Percentiles rank a stretch among this genome's conserved stretches.
phyloP scores from a whole-genome alignment of 768 basidiomycete species.

The Boletus pseudopeckii region DNA sequence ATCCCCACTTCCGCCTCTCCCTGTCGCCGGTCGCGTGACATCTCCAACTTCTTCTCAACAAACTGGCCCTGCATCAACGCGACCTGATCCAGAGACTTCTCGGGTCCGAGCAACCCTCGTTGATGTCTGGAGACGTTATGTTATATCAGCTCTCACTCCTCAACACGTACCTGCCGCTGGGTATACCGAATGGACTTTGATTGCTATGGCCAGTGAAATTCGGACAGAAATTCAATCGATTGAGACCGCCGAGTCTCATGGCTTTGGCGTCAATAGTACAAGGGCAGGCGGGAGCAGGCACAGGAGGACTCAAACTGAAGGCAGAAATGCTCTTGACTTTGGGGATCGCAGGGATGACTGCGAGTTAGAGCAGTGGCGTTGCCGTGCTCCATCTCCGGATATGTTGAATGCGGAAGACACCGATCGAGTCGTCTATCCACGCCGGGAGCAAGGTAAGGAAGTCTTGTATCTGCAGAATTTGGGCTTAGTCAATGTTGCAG shows the following conservation, averaged over 20 bases:
- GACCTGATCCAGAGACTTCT: constrained; percentile 38
- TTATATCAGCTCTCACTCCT: constrained; percentile 48
- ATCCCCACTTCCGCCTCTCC: constrained; percentile 30
- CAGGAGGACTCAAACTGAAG: constrained; percentile 44
- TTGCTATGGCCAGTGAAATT: constrained; percentile 20
- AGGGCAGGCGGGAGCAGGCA: constrained; percentile 38
- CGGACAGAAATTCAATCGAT: constrained; percentile 18
- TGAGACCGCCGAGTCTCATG: constrained; percentile 2
- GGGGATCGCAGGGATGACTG: constrained; percentile 17
- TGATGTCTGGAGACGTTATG: constrained; percentile 61
- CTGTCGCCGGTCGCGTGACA: constrained; percentile 26
- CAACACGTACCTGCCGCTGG: constrained; percentile 34
- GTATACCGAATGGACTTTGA: constrained; percentile 32
- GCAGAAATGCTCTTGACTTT: constrained; percentile 39
- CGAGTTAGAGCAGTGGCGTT: constrained; percentile 20
- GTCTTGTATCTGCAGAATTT: background rate
- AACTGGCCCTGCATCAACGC: constrained; percentile 5
- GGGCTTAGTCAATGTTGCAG: constrained; percentile 16
- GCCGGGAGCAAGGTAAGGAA: constrained; percentile 22
- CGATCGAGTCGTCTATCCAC: constrained; percentile 31
- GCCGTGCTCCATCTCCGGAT: constrained; percentile 28
- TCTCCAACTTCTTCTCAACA: constrained; percentile 24
- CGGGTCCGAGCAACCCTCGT: constrained; percentile 67
- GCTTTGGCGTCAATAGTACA: background rate
- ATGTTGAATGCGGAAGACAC: constrained; percentile 12